Evolutionary conservation across 1,284 basidiomycete species (phyloP), one percentile per base, ranked within the genome.

Genomic region (Vanrija humicola): DNA sequence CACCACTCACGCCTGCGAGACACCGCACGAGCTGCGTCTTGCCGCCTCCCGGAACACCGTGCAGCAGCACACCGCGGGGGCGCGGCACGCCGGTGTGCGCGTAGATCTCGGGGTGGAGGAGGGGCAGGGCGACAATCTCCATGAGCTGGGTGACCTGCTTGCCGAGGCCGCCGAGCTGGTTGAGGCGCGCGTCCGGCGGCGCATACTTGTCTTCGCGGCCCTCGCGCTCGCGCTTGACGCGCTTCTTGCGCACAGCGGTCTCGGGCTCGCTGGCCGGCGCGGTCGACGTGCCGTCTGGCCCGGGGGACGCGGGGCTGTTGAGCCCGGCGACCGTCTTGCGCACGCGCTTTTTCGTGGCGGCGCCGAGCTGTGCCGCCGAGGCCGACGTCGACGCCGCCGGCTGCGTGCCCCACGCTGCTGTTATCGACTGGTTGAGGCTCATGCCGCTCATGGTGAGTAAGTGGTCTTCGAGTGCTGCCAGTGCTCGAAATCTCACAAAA

Each of bases 11-110:
- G 55, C 94, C 95, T 40, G 93, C 94, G 49, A 98, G 88, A 19
- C 95, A 93, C 72, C 90, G 87, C 9, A 92, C 92, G 18, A 95
- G 77, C 68, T 94, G 77, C 0, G 93, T 96, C 78, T 98, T 98
- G 14, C 96, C 96, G 69, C 94, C 97, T 8, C 95, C 95, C 0
- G 95, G 94, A 2, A 95, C 95, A 1, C 95, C 96, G 74, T 97
- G 90, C 7, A 98, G 77, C 21, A 98, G 77, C 0, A 98, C 92
- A n/a, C 95, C 95, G 48, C 93, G 80, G 0, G 94, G 94, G 4
- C 94, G 87, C 63, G 90, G 88, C 10, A 97, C 88, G 2, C 95
- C 95, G 0, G 92, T 95, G 65, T 93, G 87, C 6, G 89, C 76
- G 76, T 97, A 98, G 14, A 98, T 86, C 74, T 98, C 95, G 0